phyloP scores from a whole-genome alignment of 331 rosid genomes.

The Arachis monticola region DNA sequence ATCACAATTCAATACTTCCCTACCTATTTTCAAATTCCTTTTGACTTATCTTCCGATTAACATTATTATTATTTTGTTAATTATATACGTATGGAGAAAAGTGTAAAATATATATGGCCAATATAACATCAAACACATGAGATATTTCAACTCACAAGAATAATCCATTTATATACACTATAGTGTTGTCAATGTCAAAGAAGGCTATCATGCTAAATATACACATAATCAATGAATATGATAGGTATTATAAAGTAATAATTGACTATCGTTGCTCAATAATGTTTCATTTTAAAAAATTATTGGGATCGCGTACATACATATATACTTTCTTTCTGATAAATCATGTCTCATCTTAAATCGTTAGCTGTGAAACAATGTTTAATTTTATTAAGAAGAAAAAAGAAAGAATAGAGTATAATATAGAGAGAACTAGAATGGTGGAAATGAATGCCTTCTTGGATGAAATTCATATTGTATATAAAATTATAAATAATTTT shows the following conservation, averaged over 20 bases:
- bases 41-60: conserved; percentile 25
- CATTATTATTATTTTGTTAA: conserved; percentile 1
- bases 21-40: conserved; percentile 8
- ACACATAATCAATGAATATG: neutral
- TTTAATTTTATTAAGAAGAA: no score
- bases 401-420: no score
- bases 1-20: conserved; percentile 21
- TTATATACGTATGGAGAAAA: neutral
- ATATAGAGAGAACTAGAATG: no score
- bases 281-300: conserved; percentile 2
- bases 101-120: neutral
- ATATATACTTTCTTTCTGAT: neutral
- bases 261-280: conserved; percentile 31
- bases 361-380: neutral
- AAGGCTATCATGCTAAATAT: conserved; percentile 16
- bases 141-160: neutral
- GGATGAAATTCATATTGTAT: no score
- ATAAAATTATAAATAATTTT: no score
- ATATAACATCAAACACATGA: neutral
- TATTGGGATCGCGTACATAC: neutral
- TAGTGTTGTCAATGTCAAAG: conserved; percentile 2
- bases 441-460: no score
- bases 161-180: conserved; percentile 15
- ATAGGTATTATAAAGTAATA: conserved; percentile 10
- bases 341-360: neutral